Evolutionary conservation across 352 stramenopile genomes (phyloP), one percentile per base, ranked within the genome.

Genomic region (Detonula confervacea): DNA sequence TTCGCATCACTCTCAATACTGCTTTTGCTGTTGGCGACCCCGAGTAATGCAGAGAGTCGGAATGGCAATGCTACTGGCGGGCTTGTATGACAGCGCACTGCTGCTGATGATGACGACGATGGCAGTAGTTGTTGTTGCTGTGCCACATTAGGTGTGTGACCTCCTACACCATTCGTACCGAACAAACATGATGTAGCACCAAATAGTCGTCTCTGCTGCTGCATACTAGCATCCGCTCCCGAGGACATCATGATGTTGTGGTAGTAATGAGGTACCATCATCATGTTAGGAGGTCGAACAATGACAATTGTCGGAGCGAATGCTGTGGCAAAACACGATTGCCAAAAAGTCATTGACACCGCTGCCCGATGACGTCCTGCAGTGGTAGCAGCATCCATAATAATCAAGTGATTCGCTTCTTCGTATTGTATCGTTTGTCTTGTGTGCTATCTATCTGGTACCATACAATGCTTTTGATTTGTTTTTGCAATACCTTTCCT

Each of bases 201-300:
- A n/a, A n/a, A n/a, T n/a, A n/a, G n/a, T n/a, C n/a, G n/a, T n/a
- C n/a, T n/a, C n/a, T n/a, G n/a, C n/a, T n/a, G n/a, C 24, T 61
- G 20, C 16, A 61, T 8, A 42, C n/a, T n/a, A n/a, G 7, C 14
- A 49, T 49, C 18, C 33, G 11, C 9, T 61, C 14, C 24, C 20
- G 7, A 12, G 14, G 29, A 18, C 6, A n/a, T 27, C 11, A 63
- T 6, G 11, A 46, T 29, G 18, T 71, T 54, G 12, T 16, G 6
- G 46, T 54, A 54, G n/a, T 54, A 71, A 18, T 60, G 46, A 5
- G 7, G 29, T 33, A 22, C n/a, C n/a, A n/a, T n/a, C n/a, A n/a
- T 71, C 59, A 71, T 65, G 16, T 59, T 59, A 51, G 68, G 68
- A 18, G 68, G 68, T 39, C 30, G 35, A 51, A 69, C 57, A 33